A percentile compares a stretch with the other conserved stretches of the same genome.
phyloP scores from a whole-genome alignment of 2,329 filamentous ascomycete genomes.

The Helotiales sp. region DNA sequence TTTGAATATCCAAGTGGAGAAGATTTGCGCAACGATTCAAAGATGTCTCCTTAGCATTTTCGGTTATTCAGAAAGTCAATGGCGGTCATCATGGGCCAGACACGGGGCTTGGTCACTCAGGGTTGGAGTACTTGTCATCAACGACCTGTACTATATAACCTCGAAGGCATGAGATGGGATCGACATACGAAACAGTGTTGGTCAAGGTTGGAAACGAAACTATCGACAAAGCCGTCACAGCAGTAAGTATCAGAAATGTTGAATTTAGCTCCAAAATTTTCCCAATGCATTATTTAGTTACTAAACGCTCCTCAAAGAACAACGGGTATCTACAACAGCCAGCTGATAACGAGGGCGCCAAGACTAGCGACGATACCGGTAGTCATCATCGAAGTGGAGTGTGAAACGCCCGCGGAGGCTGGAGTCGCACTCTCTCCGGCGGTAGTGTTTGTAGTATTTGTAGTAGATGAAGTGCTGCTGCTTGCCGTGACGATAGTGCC shows the following conservation, averaged over 20 bases:
- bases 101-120: too few species aligned
- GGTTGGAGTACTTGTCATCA: too few species aligned
- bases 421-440: not conserved
- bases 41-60: not conserved
- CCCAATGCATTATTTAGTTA: not conserved
- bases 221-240: too few species aligned
- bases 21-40: not conserved
- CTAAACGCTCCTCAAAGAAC: not conserved
- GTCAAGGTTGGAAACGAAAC: too few species aligned
- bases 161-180: too few species aligned
- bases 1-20: not conserved
- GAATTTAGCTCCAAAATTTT: not conserved
- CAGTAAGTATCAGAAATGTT: not conserved
- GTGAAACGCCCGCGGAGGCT: not conserved
- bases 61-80: not conserved
- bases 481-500: slow-evolving; percentile 37
- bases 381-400: slow-evolving; percentile 5
- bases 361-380: slow-evolving; percentile 1
- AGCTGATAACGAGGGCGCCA: not conserved
- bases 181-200: too few species aligned
- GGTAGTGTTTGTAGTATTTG: not conserved
- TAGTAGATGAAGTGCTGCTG: not conserved
- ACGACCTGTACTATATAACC: too few species aligned
- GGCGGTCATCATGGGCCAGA: too few species aligned
- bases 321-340: not conserved